These are phyloP conservation scores for Colletotrichum destructivum DNA, from an alignment of 2,329 filamentous ascomycete genomes.

Conservation along the genomic window DNA sequence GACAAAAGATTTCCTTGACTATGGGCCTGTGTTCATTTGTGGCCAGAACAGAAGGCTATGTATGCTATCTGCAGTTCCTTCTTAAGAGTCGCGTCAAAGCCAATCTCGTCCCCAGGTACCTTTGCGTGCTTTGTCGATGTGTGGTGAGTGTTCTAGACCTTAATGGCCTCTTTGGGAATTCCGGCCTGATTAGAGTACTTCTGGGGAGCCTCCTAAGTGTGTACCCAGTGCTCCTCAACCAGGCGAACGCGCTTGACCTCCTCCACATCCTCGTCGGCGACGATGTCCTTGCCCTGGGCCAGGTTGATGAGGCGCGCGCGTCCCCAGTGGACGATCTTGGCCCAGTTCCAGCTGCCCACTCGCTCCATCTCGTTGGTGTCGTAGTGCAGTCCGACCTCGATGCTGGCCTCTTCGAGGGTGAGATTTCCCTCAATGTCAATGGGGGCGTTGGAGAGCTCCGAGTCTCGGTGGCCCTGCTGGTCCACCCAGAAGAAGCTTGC, in stretches of 20 bases:
- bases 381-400: slow-evolving; percentile 18
- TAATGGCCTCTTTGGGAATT: not conserved
- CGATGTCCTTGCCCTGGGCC: not conserved
- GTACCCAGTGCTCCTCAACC: slow-evolving; percentile 22
- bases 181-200: not conserved
- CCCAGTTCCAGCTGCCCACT: slow-evolving; percentile 29
- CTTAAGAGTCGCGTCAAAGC: not conserved
- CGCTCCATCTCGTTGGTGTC: slow-evolving; percentile 30
- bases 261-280: not conserved
- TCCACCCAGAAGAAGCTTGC: slow-evolving; percentile 35
- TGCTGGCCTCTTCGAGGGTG: slow-evolving; percentile 2
- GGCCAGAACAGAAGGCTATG: not conserved
- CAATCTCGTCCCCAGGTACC: not conserved
- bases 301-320: slow-evolving; percentile 22
- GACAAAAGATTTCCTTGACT: not conserved
- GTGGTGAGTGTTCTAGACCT: not conserved
- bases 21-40: too few relatives aligned
- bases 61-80: not conserved
- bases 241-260: slow-evolving; percentile 22
- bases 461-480: slow-evolving; percentile 20
- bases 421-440: slow-evolving; percentile 25
- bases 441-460: slow-evolving; percentile 1
- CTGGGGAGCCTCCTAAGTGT: not conserved
- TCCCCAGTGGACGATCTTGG: slow-evolving; percentile 27
- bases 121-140: not conserved